Conservation (phyloP, 2,329 filamentous ascomycete species). For the Aspergillus quadrilineatus region DNA sequence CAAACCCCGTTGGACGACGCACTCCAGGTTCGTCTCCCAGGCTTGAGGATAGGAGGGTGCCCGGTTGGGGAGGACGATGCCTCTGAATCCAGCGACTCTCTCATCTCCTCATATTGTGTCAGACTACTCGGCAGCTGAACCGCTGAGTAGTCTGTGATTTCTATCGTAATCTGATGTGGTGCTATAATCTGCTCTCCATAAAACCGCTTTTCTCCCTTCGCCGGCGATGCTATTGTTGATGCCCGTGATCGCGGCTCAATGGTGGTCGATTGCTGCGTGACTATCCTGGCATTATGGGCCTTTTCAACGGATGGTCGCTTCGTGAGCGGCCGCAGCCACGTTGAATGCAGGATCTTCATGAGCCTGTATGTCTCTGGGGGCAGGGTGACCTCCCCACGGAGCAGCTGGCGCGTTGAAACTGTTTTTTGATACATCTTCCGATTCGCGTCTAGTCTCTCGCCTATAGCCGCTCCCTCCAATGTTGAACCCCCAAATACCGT, state of each 20-base stretch:
- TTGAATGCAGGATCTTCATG: constrained; percentile 79
- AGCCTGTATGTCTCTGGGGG: constrained; percentile 79
- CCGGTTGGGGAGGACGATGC: neutral
- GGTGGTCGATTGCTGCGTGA: neutral
- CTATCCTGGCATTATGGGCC: neutral
- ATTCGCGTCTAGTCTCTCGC: constrained; percentile 90
- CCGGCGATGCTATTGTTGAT: neutral
- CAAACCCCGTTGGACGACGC: neutral
- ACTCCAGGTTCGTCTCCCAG: neutral
- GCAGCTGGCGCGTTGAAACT: constrained; percentile 75
- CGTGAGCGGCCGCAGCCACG: neutral
- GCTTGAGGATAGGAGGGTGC: neutral
- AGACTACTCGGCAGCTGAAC: constrained; percentile 2
- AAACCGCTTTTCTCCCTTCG: neutral
- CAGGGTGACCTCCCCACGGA: constrained; percentile 71
- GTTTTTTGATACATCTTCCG: constrained; percentile 85
- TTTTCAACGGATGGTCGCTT: neutral
- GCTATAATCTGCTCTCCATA: neutral
- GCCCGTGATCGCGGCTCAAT: neutral
- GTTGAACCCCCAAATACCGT: constrained; percentile 91
- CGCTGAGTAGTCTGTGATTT: neutral
- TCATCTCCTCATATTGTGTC: neutral
- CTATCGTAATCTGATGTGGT: constrained; percentile 2
- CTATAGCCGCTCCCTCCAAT: constrained; percentile 81
- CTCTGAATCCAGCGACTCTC: neutral